Evolutionary conservation across 176 grass and related monocot genomes (phyloP), one percentile per base, ranked within the genome.

Genomic region (Oropetium thomaeum): DNA sequence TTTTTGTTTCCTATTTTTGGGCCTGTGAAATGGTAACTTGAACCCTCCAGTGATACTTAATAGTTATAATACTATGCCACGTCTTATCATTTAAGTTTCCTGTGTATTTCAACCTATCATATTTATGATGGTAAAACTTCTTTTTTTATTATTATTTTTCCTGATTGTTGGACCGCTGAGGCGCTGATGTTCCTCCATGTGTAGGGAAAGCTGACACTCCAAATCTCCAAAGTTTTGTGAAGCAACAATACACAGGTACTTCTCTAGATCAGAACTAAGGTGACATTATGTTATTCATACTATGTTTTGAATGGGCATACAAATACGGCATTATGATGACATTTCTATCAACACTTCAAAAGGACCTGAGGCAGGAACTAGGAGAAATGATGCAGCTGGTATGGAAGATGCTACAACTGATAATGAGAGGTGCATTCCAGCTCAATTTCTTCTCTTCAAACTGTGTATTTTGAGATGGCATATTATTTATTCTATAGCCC

Each of bases 151-250:
- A 1, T 32, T 74, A n/a, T 25, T 31, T 15, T 6, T 65, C 20
- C 44, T 78, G 2, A 10, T 28, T n/a, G 15, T 42, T 66, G 61
- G 34, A 32, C 1, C 51, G 28, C 13, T 26, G 27, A 54, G 80
- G 16, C 51, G 28, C 13, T 26, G 27, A 54, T 83, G 16, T 58
- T 61, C 43, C 25, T 81, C 14, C 27, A 74, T 81, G 72, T 76
- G 28, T 28, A 93, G 90, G 87, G 71, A 89, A 87, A 79, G 53
- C 54, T 20, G 84, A 86, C 49, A 62, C 84, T 82, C 90, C 84
- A 42, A 83, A 89, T 74, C 69, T 89, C n/a, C 81, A 75, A 82
- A 89, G 87, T 85, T 89, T 93, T 72, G 86, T 87, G n/a, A 77
- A 65, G 25, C 87, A 84, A 59, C 87, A 93, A 32, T 89, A 89